Conservation (phyloP, 345 rosid genomes). For the Populus deltoides region DNA sequence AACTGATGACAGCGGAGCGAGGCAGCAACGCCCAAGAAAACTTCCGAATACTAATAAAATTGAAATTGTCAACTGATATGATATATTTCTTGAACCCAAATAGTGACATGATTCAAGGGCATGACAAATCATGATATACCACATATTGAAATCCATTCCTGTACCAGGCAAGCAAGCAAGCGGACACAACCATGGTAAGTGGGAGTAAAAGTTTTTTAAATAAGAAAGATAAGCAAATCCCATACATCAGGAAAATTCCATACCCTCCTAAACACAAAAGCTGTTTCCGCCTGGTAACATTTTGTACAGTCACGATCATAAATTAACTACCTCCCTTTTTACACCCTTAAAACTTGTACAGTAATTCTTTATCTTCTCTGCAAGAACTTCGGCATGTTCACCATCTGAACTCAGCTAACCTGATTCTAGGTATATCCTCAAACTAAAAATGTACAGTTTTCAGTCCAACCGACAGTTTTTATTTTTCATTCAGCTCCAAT, state of each 20-base stretch:
- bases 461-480: slow-evolving; percentile 36
- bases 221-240: slow-evolving; percentile 6
- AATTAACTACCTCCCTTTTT: slow-evolving; percentile 33
- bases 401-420: slow-evolving; percentile 41
- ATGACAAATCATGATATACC: not conserved
- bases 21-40: no score
- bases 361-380: slow-evolving; percentile 25
- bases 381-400: slow-evolving; percentile 25
- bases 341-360: slow-evolving; percentile 42
- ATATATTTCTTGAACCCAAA: no score
- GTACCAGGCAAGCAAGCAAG: not conserved
- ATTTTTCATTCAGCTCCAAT: slow-evolving; percentile 39
- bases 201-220: slow-evolving; percentile 6
- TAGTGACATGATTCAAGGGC: not conserved
- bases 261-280: slow-evolving; percentile 23
- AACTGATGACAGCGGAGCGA: no score
- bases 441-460: slow-evolving; percentile 47
- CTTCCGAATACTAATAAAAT: no score
- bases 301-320: slow-evolving; percentile 43
- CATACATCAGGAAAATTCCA: slow-evolving; percentile 32
- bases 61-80: no score
- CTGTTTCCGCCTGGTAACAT: slow-evolving; percentile 29
- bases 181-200: not conserved
- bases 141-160: not conserved
- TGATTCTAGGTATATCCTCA: slow-evolving; percentile 46